Conservation (phyloP, 768 basidiomycete genomes). For the Symmetrospora coprosmae region DNA sequence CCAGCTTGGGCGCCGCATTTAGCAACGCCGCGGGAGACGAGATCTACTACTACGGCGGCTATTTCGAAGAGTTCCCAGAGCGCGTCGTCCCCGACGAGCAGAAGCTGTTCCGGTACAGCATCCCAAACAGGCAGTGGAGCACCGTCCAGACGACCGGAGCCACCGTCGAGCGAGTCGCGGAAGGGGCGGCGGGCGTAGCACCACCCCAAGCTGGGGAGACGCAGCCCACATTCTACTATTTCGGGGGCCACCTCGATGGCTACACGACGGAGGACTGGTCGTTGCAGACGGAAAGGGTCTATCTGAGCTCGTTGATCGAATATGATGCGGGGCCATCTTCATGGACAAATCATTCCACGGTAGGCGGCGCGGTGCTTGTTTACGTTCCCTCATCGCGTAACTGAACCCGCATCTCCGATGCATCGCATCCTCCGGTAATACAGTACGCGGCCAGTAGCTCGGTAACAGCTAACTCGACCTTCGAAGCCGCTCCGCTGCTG, state of each 20-base stretch:
- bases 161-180: slow-evolving; percentile 12
- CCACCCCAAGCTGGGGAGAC: background rate
- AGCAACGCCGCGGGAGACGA: slow-evolving; percentile 6
- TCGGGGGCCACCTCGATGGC: slow-evolving; percentile 11
- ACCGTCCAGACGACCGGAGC: background rate
- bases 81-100: background rate
- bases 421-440: too few relatives aligned
- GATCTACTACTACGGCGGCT: slow-evolving; percentile 11
- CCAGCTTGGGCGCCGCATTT: slow-evolving; percentile 14
- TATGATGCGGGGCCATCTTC: background rate
- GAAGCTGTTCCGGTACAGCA: slow-evolving; percentile 6
- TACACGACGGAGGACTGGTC: slow-evolving; percentile 8
- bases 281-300: background rate
- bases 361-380: too few relatives aligned
- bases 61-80: slow-evolving; percentile 3
- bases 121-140: background rate
- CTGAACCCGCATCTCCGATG: too few relatives aligned
- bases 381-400: too few relatives aligned
- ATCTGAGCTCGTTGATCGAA: slow-evolving; percentile 17
- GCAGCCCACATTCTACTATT: slow-evolving; percentile 15
- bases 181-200: slow-evolving; percentile 6
- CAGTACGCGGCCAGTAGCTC: background rate
- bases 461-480: slow-evolving; percentile 1
- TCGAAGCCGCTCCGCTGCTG: background rate
- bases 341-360: slow-evolving; percentile 10